Percentiles rank a stretch among this genome's conserved stretches.
These are phyloP conservation scores for Schrenkiella parvula DNA, from an alignment of 345 rosid species.

Conservation along the genomic window DNA sequence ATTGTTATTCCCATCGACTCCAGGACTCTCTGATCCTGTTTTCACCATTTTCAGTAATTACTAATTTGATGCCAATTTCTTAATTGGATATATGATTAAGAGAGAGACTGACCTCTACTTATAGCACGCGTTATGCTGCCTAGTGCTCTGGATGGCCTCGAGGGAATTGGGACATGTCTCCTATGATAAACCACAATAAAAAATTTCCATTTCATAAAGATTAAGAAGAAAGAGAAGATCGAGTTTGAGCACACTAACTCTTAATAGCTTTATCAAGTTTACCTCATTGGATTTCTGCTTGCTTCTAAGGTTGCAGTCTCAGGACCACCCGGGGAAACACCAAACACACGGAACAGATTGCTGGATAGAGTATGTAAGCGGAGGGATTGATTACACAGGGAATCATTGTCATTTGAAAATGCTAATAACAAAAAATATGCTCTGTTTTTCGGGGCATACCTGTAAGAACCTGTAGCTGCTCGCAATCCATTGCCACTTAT, in stretches of 20 bases:
- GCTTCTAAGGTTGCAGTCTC: slow-evolving; percentile 95
- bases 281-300: slow-evolving; percentile 99
- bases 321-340: slow-evolving; percentile 63
- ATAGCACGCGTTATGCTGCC: slow-evolving; percentile 80
- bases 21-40: slow-evolving; percentile 80
- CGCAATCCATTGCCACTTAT: slow-evolving; percentile 88
- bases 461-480: slow-evolving; percentile 97
- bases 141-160: slow-evolving; percentile 74
- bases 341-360: slow-evolving; percentile 94
- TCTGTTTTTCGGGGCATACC: slow-evolving; percentile 42
- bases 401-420: slow-evolving; percentile 10
- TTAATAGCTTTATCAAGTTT: slow-evolving; percentile 2
- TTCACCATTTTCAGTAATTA: neutral
- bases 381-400: neutral
- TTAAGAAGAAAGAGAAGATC: neutral
- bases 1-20: slow-evolving; percentile 76
- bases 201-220: neutral
- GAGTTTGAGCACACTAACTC: neutral
- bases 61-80: neutral
- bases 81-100: neutral
- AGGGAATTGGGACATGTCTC: slow-evolving; percentile 77
- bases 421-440: neutral
- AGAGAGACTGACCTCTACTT: slow-evolving; percentile 73
- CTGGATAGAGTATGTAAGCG: slow-evolving; percentile 35
- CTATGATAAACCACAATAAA: slow-evolving; percentile 36